Conservation (phyloP, 768 basidiomycete species). For the Serendipita sp. region DNA sequence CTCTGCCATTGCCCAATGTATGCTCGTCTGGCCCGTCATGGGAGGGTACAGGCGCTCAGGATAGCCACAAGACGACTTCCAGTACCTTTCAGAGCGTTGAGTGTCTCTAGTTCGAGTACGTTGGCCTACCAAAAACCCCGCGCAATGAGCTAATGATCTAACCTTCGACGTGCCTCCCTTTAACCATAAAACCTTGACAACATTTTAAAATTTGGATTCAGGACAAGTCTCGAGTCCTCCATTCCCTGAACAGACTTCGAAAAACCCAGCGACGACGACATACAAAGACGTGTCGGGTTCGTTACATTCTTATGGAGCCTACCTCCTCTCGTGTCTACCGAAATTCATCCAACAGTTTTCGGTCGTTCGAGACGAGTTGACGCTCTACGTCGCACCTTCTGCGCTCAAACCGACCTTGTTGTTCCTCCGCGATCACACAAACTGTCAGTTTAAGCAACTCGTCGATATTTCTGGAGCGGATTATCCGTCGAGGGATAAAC, state of each 20-base stretch:
- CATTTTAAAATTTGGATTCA: neutral
- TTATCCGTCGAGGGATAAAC: slow-evolving; percentile 79
- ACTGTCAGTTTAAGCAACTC: slow-evolving; percentile 81
- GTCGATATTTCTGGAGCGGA: slow-evolving; percentile 95
- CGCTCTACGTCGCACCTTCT: slow-evolving; percentile 70
- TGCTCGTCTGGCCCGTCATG: neutral
- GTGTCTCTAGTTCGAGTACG: neutral
- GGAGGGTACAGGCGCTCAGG: neutral
- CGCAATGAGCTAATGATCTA: neutral
- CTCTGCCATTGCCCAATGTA: neutral
- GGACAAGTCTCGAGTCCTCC: slow-evolving; percentile 31
- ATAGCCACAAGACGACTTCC: neutral
- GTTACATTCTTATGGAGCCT: slow-evolving; percentile 84
- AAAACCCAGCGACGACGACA: slow-evolving; percentile 61
- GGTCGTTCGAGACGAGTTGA: slow-evolving; percentile 88
- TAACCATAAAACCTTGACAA: neutral
- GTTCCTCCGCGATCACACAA: slow-evolving; percentile 88
- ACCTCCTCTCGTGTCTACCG: slow-evolving; percentile 81
- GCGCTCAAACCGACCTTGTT: slow-evolving; percentile 71
- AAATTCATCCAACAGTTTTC: slow-evolving; percentile 98
- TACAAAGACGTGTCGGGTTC: slow-evolving; percentile 58
- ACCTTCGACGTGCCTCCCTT: neutral
- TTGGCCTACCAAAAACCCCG: neutral
- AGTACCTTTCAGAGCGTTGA: neutral
- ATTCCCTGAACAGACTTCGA: slow-evolving; percentile 77